Conservation (phyloP, 2,329 filamentous ascomycete species). For the Fusarium graminum region DNA sequence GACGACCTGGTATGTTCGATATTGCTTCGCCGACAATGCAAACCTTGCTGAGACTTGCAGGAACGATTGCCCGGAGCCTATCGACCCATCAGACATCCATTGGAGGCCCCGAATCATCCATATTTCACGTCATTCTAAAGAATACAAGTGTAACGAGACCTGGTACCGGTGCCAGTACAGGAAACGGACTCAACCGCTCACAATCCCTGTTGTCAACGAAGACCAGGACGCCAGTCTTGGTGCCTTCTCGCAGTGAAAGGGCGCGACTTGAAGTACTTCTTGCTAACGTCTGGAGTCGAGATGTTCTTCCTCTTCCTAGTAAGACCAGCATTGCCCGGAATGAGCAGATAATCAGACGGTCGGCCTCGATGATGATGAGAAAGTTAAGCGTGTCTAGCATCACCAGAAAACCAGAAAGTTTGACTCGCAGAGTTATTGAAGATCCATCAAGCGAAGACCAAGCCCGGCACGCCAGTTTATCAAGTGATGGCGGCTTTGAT, state of each 20-base stretch:
- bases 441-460: constrained; percentile 14
- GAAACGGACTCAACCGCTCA: constrained; percentile 76
- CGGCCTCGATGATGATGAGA: constrained; percentile 88
- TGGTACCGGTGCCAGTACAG: constrained; percentile 54
- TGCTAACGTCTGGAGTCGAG: constrained; percentile 85
- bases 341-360: constrained; percentile 79
- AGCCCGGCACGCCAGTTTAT: constrained; percentile 24
- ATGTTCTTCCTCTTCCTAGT: constrained; percentile 84
- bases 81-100: constrained; percentile 86
- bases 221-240: constrained; percentile 75
- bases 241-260: constrained; percentile 80
- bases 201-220: constrained; percentile 82
- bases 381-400: constrained; percentile 88
- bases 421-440: constrained; percentile 47
- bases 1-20: constrained; percentile 70
- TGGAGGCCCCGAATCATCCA: constrained; percentile 74
- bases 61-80: constrained; percentile 73
- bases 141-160: constrained; percentile 81
- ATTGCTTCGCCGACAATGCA: background rate
- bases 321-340: constrained; percentile 75
- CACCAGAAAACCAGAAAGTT: constrained; percentile 76
- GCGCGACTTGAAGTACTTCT: constrained; percentile 80
- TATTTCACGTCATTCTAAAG: constrained; percentile 85
- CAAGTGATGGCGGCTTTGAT: constrained; percentile 26
- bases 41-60: constrained; percentile 52